Evolutionary conservation across 2,329 filamentous ascomycete species (phyloP).

Genomic region (Paradendryphiella salina): DNA sequence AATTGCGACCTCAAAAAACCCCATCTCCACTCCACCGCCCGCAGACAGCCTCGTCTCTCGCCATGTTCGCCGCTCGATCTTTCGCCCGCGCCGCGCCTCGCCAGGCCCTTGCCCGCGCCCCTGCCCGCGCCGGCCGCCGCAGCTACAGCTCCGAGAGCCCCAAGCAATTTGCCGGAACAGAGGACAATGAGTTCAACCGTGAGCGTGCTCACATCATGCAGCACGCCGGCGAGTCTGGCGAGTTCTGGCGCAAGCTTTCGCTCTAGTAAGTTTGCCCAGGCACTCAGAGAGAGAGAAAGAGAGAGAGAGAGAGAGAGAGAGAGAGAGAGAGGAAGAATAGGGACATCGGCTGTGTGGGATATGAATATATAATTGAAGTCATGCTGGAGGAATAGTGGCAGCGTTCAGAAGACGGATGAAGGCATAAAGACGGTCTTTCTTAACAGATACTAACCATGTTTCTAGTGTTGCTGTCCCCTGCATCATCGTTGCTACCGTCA

Average conservation of each 20-base stretch:
- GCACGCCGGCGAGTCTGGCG: conserved; percentile 82
- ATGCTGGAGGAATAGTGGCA: neutral
- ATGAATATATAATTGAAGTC: neutral
- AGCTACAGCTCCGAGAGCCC: conserved; percentile 67
- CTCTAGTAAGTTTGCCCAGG: conserved; percentile 73
- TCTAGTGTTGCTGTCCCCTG: conserved; percentile 72
- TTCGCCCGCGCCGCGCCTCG: conserved; percentile 56
- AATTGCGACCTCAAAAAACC: conserved; percentile 15
- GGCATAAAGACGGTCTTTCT: neutral
- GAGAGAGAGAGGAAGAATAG: neutral
- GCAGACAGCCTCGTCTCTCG: conserved; percentile 13
- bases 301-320: neutral
- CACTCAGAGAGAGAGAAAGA: neutral
- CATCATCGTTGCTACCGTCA: conserved; percentile 71
- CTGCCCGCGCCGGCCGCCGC: conserved; percentile 67
- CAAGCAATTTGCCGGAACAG: conserved; percentile 61
- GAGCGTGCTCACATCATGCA: conserved; percentile 89
- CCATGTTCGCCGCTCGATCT: conserved; percentile 43
- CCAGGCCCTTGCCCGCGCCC: conserved; percentile 59
- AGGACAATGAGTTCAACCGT: conserved; percentile 90
- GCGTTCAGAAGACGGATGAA: neutral
- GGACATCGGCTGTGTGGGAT: neutral
- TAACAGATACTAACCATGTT: conserved; percentile 20
- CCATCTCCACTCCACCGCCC: conserved; percentile 42
- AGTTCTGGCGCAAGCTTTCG: conserved; percentile 93